Percentiles rank a stretch among this genome's conserved stretches.
These are phyloP conservation scores for Kodamaea kakaduensis DNA, from an alignment of 805 yeast genomes.

Conservation along the genomic window DNA sequence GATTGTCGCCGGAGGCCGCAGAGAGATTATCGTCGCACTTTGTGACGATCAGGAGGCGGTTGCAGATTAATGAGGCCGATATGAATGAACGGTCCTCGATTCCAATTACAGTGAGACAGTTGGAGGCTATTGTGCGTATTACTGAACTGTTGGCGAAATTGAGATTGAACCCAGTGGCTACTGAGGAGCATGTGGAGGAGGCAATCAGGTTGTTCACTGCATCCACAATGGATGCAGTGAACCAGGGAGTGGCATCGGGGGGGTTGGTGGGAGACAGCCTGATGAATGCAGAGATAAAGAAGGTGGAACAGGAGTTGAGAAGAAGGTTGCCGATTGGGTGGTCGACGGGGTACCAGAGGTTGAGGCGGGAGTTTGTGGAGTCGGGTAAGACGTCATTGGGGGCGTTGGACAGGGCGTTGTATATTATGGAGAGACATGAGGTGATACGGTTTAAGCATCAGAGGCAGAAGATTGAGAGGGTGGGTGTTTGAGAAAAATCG, in stretches of 20 bases:
- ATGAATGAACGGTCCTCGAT: constrained; percentile 89
- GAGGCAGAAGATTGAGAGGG: constrained; percentile 73
- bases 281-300: constrained; percentile 65
- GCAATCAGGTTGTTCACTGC: constrained; percentile 93
- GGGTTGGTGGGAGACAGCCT: constrained; percentile 49
- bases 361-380: constrained; percentile 77
- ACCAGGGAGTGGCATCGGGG: constrained; percentile 51
- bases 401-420: constrained; percentile 79
- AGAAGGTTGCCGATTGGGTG: constrained; percentile 94
- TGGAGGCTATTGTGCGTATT: constrained; percentile 95
- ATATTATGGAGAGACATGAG: constrained; percentile 79
- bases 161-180: constrained; percentile 76
- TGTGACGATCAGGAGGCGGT: constrained; percentile 80
- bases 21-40: constrained; percentile 89
- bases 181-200: constrained; percentile 88
- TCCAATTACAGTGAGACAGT: constrained; percentile 95
- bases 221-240: constrained; percentile 95
- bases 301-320: constrained; percentile 79
- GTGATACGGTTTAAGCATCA: constrained; percentile 86
- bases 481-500: constrained; percentile 62
- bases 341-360: constrained; percentile 83
- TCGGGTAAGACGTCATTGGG: constrained; percentile 57
- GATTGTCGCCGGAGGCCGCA: constrained; percentile 83
- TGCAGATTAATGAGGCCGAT: constrained; percentile 74
- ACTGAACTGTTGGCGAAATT: constrained; percentile 91